A percentile compares a stretch with the other conserved stretches of the same genome.
Conservation (phyloP, 2,329 filamentous ascomycete species). For the Lecanicillium sp. region DNA sequence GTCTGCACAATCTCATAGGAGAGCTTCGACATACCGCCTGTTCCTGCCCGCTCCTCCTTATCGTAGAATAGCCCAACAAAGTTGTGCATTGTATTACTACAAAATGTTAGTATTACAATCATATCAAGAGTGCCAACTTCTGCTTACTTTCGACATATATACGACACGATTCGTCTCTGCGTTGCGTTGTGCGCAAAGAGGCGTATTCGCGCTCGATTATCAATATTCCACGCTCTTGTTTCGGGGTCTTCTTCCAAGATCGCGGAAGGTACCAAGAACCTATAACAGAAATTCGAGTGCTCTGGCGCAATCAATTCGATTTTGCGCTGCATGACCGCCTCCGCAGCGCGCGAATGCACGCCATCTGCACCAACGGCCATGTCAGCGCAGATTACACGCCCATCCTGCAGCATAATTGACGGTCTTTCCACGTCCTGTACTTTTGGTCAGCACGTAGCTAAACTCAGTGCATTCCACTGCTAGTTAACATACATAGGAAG, state of each 20-base stretch:
- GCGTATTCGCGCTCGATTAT: conserved; percentile 21
- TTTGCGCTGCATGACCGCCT: conserved; percentile 23
- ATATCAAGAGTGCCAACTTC: neutral
- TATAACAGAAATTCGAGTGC: conserved; percentile 29
- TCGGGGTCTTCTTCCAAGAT: conserved; percentile 26
- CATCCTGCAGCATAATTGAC: conserved; percentile 25
- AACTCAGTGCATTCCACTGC: no score
- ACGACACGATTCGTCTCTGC: conserved; percentile 25
- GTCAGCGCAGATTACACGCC: conserved; percentile 18
- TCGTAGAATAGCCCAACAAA: conserved; percentile 29
- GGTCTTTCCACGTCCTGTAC: conserved; percentile 21
- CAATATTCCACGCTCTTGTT: conserved; percentile 26
- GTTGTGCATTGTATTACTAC: conserved; percentile 28
- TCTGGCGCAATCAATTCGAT: conserved; percentile 22
- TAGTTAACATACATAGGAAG: neutral
- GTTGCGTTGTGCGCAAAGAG: conserved; percentile 21
- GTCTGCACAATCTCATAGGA: neutral
- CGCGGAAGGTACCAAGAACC: conserved; percentile 28
- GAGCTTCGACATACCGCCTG: conserved; percentile 17
- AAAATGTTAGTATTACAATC: neutral
- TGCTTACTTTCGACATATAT: conserved; percentile 28
- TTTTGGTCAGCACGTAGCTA: neutral
- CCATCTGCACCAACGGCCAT: conserved; percentile 37
- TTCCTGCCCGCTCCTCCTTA: conserved; percentile 15
- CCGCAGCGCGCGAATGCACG: conserved; percentile 29